phyloP scores from a whole-genome alignment of 2,329 filamentous ascomycete genomes.

The Epichloe baconii region DNA sequence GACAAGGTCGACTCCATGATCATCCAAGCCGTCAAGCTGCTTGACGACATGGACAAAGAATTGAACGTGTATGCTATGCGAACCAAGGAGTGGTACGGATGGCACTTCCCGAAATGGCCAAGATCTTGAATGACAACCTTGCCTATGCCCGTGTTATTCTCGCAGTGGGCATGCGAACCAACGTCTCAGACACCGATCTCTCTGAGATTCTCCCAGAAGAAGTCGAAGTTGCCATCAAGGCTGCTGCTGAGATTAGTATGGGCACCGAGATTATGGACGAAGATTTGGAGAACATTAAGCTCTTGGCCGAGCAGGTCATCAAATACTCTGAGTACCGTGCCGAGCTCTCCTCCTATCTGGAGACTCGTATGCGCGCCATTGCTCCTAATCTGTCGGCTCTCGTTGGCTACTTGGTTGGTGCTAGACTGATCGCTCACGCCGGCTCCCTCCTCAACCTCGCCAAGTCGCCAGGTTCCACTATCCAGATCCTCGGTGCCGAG shows the following conservation, averaged over 20 bases:
- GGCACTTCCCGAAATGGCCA: conserved; percentile 98
- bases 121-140: conserved; percentile 93
- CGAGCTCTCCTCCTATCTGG: conserved; percentile 78
- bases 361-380: conserved; percentile 90
- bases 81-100: conserved; percentile 99
- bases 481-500: conserved; percentile 96
- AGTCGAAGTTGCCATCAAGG: conserved; percentile 82
- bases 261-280: conserved; percentile 91
- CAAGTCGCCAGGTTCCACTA: conserved; percentile 88
- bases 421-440: conserved; percentile 85
- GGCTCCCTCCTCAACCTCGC: conserved; percentile 90
- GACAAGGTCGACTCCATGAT: conserved; percentile 99
- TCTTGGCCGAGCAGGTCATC: conserved; percentile 86
- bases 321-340: conserved; percentile 81
- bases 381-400: conserved; percentile 91
- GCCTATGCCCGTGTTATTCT: conserved; percentile 85
- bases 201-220: conserved; percentile 90
- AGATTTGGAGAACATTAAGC: conserved; percentile 85
- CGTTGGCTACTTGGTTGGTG: conserved; percentile 86
- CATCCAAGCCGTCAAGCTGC: conserved; percentile 84
- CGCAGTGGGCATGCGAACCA: conserved; percentile 77
- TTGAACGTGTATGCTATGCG: conserved; percentile 98
- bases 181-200: conserved; percentile 63
- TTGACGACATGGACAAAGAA: conserved; percentile 97
- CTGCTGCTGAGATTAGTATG: conserved; percentile 94